Base-by-base conservation (phyloP, 768 basidiomycete species). In the Boletus reticuloceps region DNA sequence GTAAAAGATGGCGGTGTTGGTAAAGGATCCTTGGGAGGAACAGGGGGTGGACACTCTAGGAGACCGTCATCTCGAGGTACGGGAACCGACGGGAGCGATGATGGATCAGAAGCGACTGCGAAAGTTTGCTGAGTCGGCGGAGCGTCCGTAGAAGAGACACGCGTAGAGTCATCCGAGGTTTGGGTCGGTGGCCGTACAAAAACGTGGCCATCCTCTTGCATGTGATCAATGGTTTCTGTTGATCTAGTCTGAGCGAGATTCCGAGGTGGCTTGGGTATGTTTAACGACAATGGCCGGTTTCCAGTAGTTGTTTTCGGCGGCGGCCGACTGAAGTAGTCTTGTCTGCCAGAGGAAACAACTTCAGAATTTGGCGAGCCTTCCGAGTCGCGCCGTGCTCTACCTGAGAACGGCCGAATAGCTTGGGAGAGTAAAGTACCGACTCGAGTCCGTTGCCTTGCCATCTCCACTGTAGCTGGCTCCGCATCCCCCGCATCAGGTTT, bases 351-450 rank as follows among this genome's bases (percentile, higher is more conserved):
- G 32, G 53, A 34, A 38, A 49, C 19, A 17, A 67, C 63, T 53
- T 62, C 72, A 40, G 53, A 68, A 53, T 54, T 61, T 14, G 54
- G 64, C 42, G 71, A 77, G 47, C 68, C 65, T 45, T 65, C 66
- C 20, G 77, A 73, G 29, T 75, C 76, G 53, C 68, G 67, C 8
- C 78, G 72, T 53, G 56, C 61, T 34, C 77, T 76, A 20, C 63
- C 62, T 43, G 75, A 70, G 29, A 77, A 67, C 4, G 82, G 80
- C 1, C 81, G 75, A 29, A 86, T 76, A 4, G 82, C 79, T 53
- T 81, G 78, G 13, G 72, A 75, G 51, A 88, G 75, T 50, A 87
- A 74, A 39, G 80, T 79, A 25, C 80, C 74, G 47, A 87, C 75
- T 38, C 77, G 76, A 27, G 73, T 79, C n/a, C 78, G 74, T 31